Percentiles rank a stretch among this genome's conserved stretches.
Evolutionary conservation across 2,329 filamentous ascomycete species (phyloP).

Genomic region (Microdochium bolleyi): DNA sequence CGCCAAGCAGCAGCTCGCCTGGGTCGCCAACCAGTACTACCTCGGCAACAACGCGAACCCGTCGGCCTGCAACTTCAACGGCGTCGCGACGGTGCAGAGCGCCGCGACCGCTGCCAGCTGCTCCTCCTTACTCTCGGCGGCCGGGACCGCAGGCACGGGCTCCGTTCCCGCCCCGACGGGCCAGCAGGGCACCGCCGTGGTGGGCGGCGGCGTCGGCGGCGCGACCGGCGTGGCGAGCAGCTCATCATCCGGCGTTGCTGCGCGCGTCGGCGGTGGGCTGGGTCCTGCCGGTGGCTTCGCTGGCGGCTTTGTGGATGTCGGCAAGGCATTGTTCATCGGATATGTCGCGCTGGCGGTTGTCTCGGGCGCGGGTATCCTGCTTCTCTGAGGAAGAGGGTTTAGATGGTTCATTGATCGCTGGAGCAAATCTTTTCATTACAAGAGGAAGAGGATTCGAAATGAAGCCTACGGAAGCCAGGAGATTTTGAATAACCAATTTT

Average conservation of each 20-base stretch:
- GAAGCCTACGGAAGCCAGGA: too few species aligned
- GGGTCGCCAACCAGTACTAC: constrained; percentile 69
- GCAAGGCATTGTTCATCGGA: not conserved
- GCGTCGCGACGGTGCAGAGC: constrained; percentile 49
- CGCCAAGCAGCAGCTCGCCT: constrained; percentile 62
- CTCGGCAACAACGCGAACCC: constrained; percentile 38
- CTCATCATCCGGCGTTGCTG: constrained; percentile 16
- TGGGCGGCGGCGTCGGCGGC: constrained; percentile 12
- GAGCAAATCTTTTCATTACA: too few species aligned
- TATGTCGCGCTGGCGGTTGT: not conserved
- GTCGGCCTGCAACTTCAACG: constrained; percentile 64
- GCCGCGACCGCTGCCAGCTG: constrained; percentile 44
- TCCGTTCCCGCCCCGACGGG: constrained; percentile 40
- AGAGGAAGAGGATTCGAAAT: too few species aligned
- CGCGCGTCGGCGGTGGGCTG: constrained; percentile 10
- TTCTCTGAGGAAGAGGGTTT: not conserved
- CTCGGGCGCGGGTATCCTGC: not conserved
- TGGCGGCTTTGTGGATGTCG: not conserved
- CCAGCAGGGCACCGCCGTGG: constrained; percentile 22
- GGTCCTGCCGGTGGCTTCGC: not conserved
- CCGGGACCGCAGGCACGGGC: constrained; percentile 52
- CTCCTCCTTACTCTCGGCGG: constrained; percentile 49
- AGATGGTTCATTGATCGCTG: too few species aligned
- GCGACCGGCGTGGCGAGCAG: constrained; percentile 3
- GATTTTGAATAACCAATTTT: too few species aligned